Conservation (phyloP, 2,329 filamentous ascomycete species). For the Cordyceps cateniannulata region DNA sequence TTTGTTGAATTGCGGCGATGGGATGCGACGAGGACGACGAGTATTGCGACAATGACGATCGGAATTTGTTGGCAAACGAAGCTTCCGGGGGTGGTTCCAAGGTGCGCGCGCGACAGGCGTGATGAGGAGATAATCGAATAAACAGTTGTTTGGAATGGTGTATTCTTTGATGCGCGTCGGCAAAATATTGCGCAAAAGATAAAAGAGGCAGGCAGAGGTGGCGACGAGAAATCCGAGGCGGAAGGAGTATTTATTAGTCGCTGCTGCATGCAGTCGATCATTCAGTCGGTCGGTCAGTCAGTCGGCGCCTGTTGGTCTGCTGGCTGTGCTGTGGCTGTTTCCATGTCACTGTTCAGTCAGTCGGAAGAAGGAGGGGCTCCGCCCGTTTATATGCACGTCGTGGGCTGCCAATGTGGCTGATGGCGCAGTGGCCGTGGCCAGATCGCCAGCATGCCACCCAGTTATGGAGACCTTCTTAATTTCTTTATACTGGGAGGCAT, state of each 20-base stretch:
- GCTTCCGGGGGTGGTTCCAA: neutral
- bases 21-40: neutral
- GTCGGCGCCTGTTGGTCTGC: neutral
- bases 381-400: conserved; percentile 43
- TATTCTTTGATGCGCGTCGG: neutral
- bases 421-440: neutral
- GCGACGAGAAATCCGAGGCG: too few relatives aligned
- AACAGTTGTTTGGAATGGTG: neutral
- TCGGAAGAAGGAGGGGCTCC: conserved; percentile 14
- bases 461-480: too few relatives aligned
- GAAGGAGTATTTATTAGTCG: too few relatives aligned
- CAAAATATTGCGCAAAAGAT: neutral
- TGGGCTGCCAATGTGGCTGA: conserved; percentile 11
- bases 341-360: too few relatives aligned
- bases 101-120: neutral
- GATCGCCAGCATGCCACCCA: neutral
- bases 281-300: neutral
- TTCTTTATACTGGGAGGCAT: too few relatives aligned
- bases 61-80: neutral
- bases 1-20: neutral
- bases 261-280: neutral
- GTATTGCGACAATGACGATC: neutral
- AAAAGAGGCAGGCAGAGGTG: neutral
- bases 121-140: neutral
- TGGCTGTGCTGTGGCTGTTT: neutral